A percentile compares a stretch with the other conserved stretches of the same genome.
Conservation (phyloP, 208 protist species). For the Trypanosomatidae sp. region DNA sequence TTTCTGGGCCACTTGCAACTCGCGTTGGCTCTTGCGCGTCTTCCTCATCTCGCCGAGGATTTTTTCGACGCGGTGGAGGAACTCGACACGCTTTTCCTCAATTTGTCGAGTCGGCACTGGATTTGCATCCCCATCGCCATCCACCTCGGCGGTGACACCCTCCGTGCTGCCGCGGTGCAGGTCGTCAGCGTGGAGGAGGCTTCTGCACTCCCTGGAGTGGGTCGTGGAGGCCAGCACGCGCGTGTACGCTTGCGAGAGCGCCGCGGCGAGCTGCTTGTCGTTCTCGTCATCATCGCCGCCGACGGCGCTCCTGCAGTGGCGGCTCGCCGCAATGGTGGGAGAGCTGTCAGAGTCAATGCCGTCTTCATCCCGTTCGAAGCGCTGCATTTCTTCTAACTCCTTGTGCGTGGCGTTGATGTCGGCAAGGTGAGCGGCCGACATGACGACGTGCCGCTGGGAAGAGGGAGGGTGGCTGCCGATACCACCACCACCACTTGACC, state of each 20-base stretch:
- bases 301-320: not conserved
- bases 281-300: conserved; percentile 7
- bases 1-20: conserved; percentile 21
- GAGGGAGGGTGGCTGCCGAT: not conserved
- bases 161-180: not conserved
- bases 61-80: conserved; percentile 12
- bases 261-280: conserved; percentile 20
- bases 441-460: not conserved
- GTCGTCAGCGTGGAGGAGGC: not conserved
- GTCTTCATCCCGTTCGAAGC: conserved; percentile 1
- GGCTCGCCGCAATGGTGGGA: conserved; percentile 1
- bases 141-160: not conserved
- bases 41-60: conserved; percentile 10
- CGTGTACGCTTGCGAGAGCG: conserved; percentile 19
- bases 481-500: not conserved
- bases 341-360: not conserved
- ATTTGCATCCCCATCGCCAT: not conserved
- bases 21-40: conserved; percentile 22
- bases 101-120: conserved; percentile 16
- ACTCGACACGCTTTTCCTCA: conserved; percentile 16
- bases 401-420: conserved; percentile 18
- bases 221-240: conserved; percentile 7
- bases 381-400: conserved; percentile 12
- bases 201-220: not conserved
- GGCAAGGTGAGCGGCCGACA: conserved; percentile 1